Base-by-base conservation (phyloP, 1,139 yeast genomes). In the Kurtzmaniella quercitrusa region DNA sequence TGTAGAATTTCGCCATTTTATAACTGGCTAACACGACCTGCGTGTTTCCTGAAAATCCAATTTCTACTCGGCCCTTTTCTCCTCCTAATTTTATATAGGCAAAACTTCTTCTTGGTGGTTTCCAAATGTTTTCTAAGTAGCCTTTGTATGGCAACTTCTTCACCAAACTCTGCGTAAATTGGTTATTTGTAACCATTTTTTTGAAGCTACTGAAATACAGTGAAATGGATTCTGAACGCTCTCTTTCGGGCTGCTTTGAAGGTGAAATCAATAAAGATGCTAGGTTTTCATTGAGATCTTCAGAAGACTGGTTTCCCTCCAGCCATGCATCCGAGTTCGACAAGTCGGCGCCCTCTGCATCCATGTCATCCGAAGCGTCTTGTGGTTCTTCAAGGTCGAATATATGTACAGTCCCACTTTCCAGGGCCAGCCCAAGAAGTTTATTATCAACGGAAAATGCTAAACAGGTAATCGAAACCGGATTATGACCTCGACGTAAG, bases 401-500 rank as follows among this genome's bases (percentile, higher is more conserved):
- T 23, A 85, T 71, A 55, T 85, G 94, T 5, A 85, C 70, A 0
- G 91, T 84, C 23, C 79, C 84, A 16, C 82, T 78, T 43, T 78
- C 82, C 2, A 88, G 82, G 1, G 82, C 80, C 51, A 85, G 82
- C 0, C 82, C 86, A n/a, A 85, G 56, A 2, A 82, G 59, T 0
- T 71, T 59, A 20, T 74, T 66, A 43, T 74, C 78, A 26, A 60
- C 52, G 49, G 77, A 80, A 57, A 85, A 83, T 18, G 69, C 66
- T 41, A 85, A 61, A 7, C 79, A 72, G 40, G 75, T 73, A 28
- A 85, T 71, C n/a, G 59, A 59, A 1, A 86, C 79, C 8, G 75
- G 66, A 48, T 84, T 77, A 42, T 84, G 81, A 0, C 94, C 94
- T 42, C 94, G 67, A 50, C 93, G 70, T 48, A 83, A 78, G 53